These are phyloP conservation scores for Peronospora destructor DNA, from an alignment of 352 stramenopile genomes.

Conservation along the genomic window DNA sequence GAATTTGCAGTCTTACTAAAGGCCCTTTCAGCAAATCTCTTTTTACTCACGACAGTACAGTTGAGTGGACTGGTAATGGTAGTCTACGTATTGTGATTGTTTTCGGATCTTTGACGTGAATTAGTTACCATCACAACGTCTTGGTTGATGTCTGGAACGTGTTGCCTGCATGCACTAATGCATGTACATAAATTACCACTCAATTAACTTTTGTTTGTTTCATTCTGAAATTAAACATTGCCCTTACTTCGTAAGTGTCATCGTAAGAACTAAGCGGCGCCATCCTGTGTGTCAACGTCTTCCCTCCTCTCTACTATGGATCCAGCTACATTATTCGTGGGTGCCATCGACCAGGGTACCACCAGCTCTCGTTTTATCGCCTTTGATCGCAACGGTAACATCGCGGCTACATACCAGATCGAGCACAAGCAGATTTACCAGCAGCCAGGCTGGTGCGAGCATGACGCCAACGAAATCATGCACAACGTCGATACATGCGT, in stretches of 20 bases:
- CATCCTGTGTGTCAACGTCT: conserved; percentile 3
- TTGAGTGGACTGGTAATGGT: too few species aligned
- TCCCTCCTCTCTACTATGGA: conserved; percentile 26
- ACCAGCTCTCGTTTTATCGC: conserved; percentile 94
- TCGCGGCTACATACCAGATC: conserved; percentile 89
- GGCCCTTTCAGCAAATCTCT: too few species aligned
- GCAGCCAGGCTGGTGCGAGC: conserved; percentile 94
- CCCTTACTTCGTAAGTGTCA: conserved; percentile 47
- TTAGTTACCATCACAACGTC: too few species aligned
- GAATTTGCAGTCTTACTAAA: too few species aligned
- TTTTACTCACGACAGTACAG: too few species aligned
- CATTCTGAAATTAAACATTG: too few species aligned
- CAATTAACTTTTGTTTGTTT: not conserved
- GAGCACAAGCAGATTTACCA: conserved; percentile 97
- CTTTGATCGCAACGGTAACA: conserved; percentile 86
- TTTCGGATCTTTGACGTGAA: too few species aligned
- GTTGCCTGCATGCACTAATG: not conserved
- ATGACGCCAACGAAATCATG: conserved; percentile 95
- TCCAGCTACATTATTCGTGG: conserved; percentile 49
- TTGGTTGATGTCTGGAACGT: too few species aligned
- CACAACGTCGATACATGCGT: conserved; percentile 78
- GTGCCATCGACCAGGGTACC: conserved; percentile 96
- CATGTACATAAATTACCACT: not conserved
- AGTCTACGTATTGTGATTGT: too few species aligned
- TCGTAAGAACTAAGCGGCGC: not conserved